Conservation (phyloP, 2,329 filamentous ascomycete species). For the Elsinoe ampelina region DNA sequence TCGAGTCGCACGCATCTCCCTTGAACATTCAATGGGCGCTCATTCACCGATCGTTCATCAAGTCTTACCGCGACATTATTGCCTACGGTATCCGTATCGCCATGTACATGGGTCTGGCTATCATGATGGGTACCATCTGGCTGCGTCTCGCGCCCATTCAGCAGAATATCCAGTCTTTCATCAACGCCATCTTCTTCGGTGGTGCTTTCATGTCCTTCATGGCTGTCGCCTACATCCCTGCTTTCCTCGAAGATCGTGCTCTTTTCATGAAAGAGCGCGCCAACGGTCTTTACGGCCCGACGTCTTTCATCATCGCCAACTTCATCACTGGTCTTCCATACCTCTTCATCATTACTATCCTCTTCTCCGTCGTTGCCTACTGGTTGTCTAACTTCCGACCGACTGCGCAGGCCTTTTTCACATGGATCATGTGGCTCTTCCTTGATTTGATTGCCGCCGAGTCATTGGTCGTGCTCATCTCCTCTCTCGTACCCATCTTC, state of each 20-base stretch:
- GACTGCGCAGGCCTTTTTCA: slow-evolving; percentile 58
- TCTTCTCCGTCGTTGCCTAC: slow-evolving; percentile 69
- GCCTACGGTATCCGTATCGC: slow-evolving; percentile 73
- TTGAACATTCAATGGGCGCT: slow-evolving; percentile 52
- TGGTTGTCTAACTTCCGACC: slow-evolving; percentile 71
- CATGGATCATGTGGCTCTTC: slow-evolving; percentile 76
- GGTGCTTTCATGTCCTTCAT: slow-evolving; percentile 46
- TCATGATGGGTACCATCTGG: slow-evolving; percentile 87
- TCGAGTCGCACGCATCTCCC: slow-evolving; percentile 34
- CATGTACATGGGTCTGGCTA: slow-evolving; percentile 72
- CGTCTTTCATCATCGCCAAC: slow-evolving; percentile 65
- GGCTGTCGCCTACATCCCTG: slow-evolving; percentile 69
- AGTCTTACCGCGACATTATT: slow-evolving; percentile 74
- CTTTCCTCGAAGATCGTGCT: slow-evolving; percentile 68
- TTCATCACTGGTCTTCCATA: slow-evolving; percentile 76
- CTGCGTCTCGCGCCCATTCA: slow-evolving; percentile 60
- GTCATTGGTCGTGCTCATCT: slow-evolving; percentile 68
- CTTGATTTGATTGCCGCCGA: slow-evolving; percentile 75
- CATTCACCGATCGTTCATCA: slow-evolving; percentile 71
- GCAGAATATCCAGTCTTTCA: slow-evolving; percentile 67
- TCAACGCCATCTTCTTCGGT: slow-evolving; percentile 62
- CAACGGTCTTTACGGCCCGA: slow-evolving; percentile 71
- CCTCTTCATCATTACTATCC: slow-evolving; percentile 61
- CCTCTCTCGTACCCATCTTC: slow-evolving; percentile 65
- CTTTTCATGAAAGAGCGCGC: slow-evolving; percentile 68